Base-by-base conservation (phyloP, 2,329 filamentous ascomycete genomes). In the Pseudocercospora vitis region DNA sequence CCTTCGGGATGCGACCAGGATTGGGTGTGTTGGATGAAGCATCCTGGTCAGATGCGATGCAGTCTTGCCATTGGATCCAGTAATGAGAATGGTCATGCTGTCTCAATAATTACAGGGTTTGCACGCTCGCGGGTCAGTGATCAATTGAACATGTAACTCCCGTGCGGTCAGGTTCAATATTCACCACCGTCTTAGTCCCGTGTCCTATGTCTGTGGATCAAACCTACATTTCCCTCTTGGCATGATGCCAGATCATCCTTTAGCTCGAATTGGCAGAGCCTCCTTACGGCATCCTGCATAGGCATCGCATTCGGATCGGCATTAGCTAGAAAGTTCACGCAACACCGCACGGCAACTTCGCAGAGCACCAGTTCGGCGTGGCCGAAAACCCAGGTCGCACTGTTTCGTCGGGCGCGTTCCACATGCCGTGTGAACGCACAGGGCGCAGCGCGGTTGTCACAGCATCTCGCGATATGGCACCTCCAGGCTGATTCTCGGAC, bases 21-120 rank as follows among this genome's bases (percentile, higher is more conserved):
- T 51, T 4, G 28, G n/a, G 6, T 53, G 49, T 24, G 19, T 51
- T 9, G 53, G 40, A 11, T 48, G 45, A 26, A 61, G 53, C 35
- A 57, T 23, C 12, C 26, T 11, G 5, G 54, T 28, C 19, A 61
- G 49, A 5, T 53, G 39, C n/a, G 50, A 46, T 9, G 54, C 52
- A 14, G 59, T 61, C 39, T 61, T 61, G 39, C 59, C 59, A 37
- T 47, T 45, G 7, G 57, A 59, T 18, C 59, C 59, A 18, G 57
- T 61, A 31, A 61, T 52, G 35, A 61, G 55, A 21, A 61, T 59
- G 7, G 59, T 61, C 59, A 61, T 61, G 21, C 9, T 42, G 37
- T 21, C 14, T 26, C 8, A 7, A 24, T 18, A 18, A 9, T 19
- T 21, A n/a, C 3, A 8, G 16, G 33, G 7, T 11, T 2, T n/a